Evolutionary conservation across 176 grass and related monocot genomes (phyloP), one percentile per base, ranked within the genome.

Genomic region (Aegilops longissima): DNA sequence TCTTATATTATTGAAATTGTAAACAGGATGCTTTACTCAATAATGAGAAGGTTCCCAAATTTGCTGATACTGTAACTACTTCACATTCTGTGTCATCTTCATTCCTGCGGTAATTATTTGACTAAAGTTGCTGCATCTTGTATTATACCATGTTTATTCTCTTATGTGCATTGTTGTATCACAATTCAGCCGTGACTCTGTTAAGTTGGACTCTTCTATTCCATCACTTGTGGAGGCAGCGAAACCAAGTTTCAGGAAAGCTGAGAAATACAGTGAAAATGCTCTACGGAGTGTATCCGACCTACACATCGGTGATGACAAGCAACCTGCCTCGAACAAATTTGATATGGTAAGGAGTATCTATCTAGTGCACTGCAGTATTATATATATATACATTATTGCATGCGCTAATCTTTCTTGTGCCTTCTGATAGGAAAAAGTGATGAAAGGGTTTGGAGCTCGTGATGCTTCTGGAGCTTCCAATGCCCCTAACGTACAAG

Each of bases 281-380:
- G 79, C 88, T 82, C 78, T 98, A 83, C 86, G 86, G 13, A 95
- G 85, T 88, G 96, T 98, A 90, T 90, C 95, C 42, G 87, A 96
- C 47, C 97, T 98, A 59, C 97, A 98, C 25, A 14, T 86, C 9
- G 89, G 92, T 54, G 88, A 96, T 85, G 97, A 93, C 66, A 94
- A 86, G 64, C 75, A 89, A 42, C 45, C 80, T 88, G 80, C 27
- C 75, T 86, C 85, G 88, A 82, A 82, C 62, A 87, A 91, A 90
- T 84, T 98, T 91, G 92, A 98, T 84, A 96, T 99, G 97, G 97
- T 99, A 94, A 75, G 70, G 49, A 58, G 11, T 20, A 80, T 67
- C 51, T 18, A 58, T 70, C 14, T 49, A 56, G 30, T 79, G 29
- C 38, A 18, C 39, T 47, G 29, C 9, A 13, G 42, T 84, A 78